Base-by-base conservation (phyloP, 352 stramenopile species). In the Phytophthora rubi region DNA sequence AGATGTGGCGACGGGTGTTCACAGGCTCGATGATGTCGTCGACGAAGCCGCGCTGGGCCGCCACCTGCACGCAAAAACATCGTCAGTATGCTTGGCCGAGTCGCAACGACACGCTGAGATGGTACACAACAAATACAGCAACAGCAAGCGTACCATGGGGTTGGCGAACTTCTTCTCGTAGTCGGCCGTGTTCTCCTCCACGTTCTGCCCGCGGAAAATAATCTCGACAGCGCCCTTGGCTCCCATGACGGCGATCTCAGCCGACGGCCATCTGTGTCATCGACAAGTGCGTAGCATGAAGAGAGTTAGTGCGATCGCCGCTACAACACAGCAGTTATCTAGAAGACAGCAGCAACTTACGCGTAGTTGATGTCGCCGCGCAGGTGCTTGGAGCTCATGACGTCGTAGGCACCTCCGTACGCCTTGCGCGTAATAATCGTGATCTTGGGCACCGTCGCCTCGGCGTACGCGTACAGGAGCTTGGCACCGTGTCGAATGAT, bases 361-460 rank as follows among this genome's bases (percentile, higher is more conserved):
- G 98, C 92, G 78, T 99, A 99, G 80, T 99, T 99, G 62, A 95
- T 90, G 90, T 99, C 98, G 9, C 91, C 97, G 42, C 93, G 89
- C 52, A 99, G 81, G 79, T 99, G 98, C 86, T 99, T 99, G 59
- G 93, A 99, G 62, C 87, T 91, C 98, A 99, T 99, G 37, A 99
- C 96, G 79, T 99, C 97, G 81, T 99, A 99, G 4, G 98, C 97
- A 44, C 98, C 98, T 59, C 98, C 98, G 78, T 99, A 99, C 21
- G 97, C 97, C 75, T 99, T 99, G 35, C 98, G 88, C 23, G 96
- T 99, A 79, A 99, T 99, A 30, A 99, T 96, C 18, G 97, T 99
- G 73, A 97, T 88, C 78, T 99, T 99, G n/a, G 98, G 97, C 52
- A 99, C 97, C 12, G 93, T 99, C 21, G 97, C 97, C 74, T 99